Evolutionary conservation across 768 basidiomycete genomes (phyloP).

Genomic region (Russula dissimulans): DNA sequence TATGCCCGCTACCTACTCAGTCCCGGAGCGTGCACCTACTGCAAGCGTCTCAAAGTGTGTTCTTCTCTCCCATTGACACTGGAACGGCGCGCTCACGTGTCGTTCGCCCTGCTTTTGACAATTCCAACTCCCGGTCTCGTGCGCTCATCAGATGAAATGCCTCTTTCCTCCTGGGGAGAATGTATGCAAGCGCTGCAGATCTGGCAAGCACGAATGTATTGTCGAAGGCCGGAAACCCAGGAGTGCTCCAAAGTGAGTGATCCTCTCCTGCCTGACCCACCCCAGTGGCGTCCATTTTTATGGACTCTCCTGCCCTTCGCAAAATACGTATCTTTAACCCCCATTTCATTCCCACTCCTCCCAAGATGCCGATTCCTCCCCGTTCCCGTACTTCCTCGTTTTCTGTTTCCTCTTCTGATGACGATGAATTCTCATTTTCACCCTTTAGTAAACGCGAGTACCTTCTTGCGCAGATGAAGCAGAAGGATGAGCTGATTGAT

Average conservation of each 20-base stretch:
- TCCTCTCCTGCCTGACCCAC: slow-evolving; percentile 1
- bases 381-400: background rate
- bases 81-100: background rate
- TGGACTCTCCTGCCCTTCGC: slow-evolving; percentile 23
- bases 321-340: slow-evolving; percentile 22
- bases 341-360: slow-evolving; percentile 22
- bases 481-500: slow-evolving; percentile 83
- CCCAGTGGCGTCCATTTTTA: background rate
- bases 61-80: background rate
- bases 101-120: background rate
- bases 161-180: slow-evolving; percentile 64
- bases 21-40: slow-evolving; percentile 76
- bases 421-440: slow-evolving; percentile 22
- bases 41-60: slow-evolving; percentile 80
- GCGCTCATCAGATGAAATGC: slow-evolving; percentile 67
- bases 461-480: slow-evolving; percentile 73
- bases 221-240: slow-evolving; percentile 77
- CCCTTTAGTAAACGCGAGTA: slow-evolving; percentile 73
- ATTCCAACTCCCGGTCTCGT: background rate
- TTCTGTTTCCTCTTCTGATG: background rate
- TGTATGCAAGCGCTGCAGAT: slow-evolving; percentile 70
- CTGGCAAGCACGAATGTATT: slow-evolving; percentile 66
- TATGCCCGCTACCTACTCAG: slow-evolving; percentile 29
- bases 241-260: slow-evolving; percentile 72
- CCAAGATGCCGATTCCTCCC: background rate